Conservation (phyloP, 2,329 filamentous ascomycete genomes). For the Fusarium coffeatum region DNA sequence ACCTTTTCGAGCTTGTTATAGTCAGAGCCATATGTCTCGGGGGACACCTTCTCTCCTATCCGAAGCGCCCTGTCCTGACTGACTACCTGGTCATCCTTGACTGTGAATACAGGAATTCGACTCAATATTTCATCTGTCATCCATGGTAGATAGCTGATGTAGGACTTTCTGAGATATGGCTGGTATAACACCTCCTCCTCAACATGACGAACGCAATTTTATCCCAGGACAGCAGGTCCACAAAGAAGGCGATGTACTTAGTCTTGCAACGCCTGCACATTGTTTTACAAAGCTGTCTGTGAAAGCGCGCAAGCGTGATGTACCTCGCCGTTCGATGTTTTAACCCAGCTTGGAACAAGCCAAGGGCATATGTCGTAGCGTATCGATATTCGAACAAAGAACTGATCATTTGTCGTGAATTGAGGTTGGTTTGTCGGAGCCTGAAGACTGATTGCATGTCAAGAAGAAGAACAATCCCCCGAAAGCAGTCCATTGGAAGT, state of each 20-base stretch:
- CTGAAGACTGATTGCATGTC: conserved; percentile 50
- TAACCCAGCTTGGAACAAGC: conserved; percentile 49
- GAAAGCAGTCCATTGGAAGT: neutral
- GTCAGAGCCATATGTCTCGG: too few species aligned
- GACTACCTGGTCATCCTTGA: too few species aligned
- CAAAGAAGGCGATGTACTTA: neutral
- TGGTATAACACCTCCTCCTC: too few species aligned
- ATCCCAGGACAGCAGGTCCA: conserved; percentile 42
- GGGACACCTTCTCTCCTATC: too few species aligned
- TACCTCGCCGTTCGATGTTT: conserved; percentile 42
- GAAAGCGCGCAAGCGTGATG: conserved; percentile 43
- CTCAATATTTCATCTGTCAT: too few species aligned
- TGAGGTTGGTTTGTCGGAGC: conserved; percentile 47
- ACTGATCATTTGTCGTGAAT: conserved; percentile 41
- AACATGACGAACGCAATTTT: neutral
- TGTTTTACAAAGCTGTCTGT: conserved; percentile 40
- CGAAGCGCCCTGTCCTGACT: too few species aligned
- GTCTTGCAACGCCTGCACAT: conserved; percentile 42
- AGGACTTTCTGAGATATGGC: too few species aligned
- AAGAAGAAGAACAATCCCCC: conserved; percentile 43
- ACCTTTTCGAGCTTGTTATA: too few species aligned
- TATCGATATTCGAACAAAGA: conserved; percentile 44
- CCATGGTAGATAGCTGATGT: neutral
- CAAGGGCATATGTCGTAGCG: conserved; percentile 40
- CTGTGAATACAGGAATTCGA: too few species aligned